Percentiles rank a stretch among this genome's conserved stretches.
phyloP scores from a whole-genome alignment of 768 basidiomycete species.

The Russula sp. region DNA sequence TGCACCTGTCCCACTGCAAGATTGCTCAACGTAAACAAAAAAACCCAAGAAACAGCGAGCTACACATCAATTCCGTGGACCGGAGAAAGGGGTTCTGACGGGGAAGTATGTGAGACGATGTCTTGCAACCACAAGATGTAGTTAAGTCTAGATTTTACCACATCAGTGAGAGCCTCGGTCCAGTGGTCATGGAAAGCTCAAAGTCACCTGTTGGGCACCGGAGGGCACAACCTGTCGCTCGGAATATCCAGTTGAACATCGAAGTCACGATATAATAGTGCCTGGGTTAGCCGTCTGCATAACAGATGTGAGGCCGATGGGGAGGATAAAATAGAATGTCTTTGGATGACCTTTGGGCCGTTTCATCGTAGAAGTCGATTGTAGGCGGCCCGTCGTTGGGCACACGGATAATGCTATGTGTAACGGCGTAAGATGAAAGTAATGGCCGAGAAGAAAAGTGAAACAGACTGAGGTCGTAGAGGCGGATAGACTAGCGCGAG shows the following conservation, averaged over 20 bases:
- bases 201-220: constrained; percentile 39
- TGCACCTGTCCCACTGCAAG: constrained; percentile 76
- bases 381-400: constrained; percentile 27
- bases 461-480: constrained; percentile 46
- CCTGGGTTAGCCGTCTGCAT: constrained; percentile 67
- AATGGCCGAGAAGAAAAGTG: not conserved
- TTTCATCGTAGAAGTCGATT: constrained; percentile 72
- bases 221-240: constrained; percentile 74
- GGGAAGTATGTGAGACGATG: constrained; percentile 29
- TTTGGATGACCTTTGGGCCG: constrained; percentile 51
- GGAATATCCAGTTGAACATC: constrained; percentile 53
- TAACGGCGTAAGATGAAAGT: not conserved
- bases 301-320: constrained; percentile 12
- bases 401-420: constrained; percentile 23
- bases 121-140: constrained; percentile 85
- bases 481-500: constrained; percentile 39
- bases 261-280: constrained; percentile 72
- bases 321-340: not conserved
- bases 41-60: constrained; percentile 21
- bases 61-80: constrained; percentile 70
- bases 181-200: not conserved
- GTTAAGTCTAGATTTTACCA: constrained; percentile 50
- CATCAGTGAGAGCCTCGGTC: not conserved
- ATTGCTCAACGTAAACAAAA: not conserved
- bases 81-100: not conserved